These are phyloP conservation scores for Dactylonectria estremocensis DNA, from an alignment of 2,329 filamentous ascomycete genomes.

Conservation along the genomic window DNA sequence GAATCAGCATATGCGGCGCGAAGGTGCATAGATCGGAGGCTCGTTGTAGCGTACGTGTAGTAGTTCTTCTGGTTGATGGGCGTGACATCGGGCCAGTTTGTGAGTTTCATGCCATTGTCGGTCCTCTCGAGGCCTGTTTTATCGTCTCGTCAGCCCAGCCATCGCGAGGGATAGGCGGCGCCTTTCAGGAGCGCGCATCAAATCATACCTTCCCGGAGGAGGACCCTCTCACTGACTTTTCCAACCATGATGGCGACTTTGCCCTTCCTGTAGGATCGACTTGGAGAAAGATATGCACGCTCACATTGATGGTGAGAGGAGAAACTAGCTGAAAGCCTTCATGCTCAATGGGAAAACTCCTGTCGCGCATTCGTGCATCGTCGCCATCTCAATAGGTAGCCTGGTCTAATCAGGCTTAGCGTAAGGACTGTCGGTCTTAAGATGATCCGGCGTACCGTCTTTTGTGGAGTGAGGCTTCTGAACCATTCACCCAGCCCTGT, in stretches of 20 bases:
- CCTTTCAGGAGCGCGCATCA: slow-evolving; percentile 22
- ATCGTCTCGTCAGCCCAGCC: slow-evolving; percentile 43
- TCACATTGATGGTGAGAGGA: slow-evolving; percentile 43
- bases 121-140: slow-evolving; percentile 88
- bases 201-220: slow-evolving; percentile 71
- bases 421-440: slow-evolving; percentile 10
- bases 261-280: slow-evolving; percentile 34
- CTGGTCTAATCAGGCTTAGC: slow-evolving; percentile 39
- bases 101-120: slow-evolving; percentile 97
- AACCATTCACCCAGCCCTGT: not conserved
- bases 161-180: slow-evolving; percentile 31
- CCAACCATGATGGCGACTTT: slow-evolving; percentile 66
- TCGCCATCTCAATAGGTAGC: slow-evolving; percentile 32
- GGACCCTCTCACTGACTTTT: slow-evolving; percentile 76
- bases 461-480: not conserved
- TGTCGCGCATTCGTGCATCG: slow-evolving; percentile 43
- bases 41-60: slow-evolving; percentile 79
- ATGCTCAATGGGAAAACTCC: slow-evolving; percentile 48
- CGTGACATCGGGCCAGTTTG: slow-evolving; percentile 91
- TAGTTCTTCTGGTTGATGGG: slow-evolving; percentile 99
- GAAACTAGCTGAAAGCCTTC: slow-evolving; percentile 36
- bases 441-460: slow-evolving; percentile 37
- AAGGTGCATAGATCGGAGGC: slow-evolving; percentile 1
- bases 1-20: slow-evolving; percentile 34
- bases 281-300: slow-evolving; percentile 31